Base-by-base conservation (phyloP, 2,329 filamentous ascomycete genomes). In the Colletotrichum eremochloae region DNA sequence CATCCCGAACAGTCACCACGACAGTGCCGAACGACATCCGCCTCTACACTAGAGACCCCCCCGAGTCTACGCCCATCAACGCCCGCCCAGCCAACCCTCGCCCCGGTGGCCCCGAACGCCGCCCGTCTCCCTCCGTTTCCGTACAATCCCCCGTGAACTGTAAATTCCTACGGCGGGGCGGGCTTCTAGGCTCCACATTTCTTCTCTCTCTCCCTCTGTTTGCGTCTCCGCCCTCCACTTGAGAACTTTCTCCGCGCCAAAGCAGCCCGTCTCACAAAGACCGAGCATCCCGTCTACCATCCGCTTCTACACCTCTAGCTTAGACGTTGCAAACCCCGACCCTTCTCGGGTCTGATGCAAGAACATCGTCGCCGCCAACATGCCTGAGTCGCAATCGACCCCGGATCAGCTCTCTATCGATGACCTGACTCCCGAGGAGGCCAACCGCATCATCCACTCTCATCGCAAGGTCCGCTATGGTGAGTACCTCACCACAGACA, bases 401-500 rank as follows among this genome's bases (percentile, higher is more conserved):
- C 83, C 86, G 65, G 83, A 83, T 74, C 81, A 83, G 76, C 81
- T 84, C 73, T 81, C 84, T 63, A 80, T 90, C 74, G 86, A 90
- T 78, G 86, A 89, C 77, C 83, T 91, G 78, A 91, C 88, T 58
- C 87, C 89, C 12, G 90, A 92, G 79, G 90, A 92, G 81, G 90
- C 89, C 75, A 92, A 84, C 78, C 88, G 89, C 76, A 92, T 92
- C 81, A 92, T 92, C 76, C 90, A 92, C 79, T 91, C 89, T 64
- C 90, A 92, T 79, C 88, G 90, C 75, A 92, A 92, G 80, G 90
- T 92, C 68, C 87, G 90, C 78, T 92, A 92, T 80, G 90, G 90
- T 91, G 85, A 79, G 89, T 83, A 48, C 46, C 46, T 9, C 57
- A 60, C 61, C 42, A 18, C 24, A 29, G 5, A 29, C 12, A 14